Conservation (phyloP, 1,139 yeast species). For the Torulaspora globosa region DNA sequence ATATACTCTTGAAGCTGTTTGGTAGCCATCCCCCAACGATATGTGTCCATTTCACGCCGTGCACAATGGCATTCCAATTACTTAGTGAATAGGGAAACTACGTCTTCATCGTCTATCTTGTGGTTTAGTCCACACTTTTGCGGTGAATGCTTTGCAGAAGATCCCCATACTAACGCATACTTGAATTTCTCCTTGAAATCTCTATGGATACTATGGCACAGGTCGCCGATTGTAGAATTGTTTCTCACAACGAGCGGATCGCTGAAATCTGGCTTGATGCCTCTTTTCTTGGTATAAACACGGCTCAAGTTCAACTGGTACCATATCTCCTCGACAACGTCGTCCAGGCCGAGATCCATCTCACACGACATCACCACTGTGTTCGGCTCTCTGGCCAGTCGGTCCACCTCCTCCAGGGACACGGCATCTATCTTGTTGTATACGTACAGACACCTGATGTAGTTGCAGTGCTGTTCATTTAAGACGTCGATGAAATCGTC, state of each 20-base stretch:
- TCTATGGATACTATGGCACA: conserved; percentile 89
- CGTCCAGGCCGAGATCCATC: conserved; percentile 77
- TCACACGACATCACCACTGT: conserved; percentile 94
- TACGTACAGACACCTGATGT: conserved; percentile 86
- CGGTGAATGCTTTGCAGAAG: conserved; percentile 91
- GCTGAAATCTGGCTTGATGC: conserved; percentile 68
- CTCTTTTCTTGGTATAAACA: conserved; percentile 83
- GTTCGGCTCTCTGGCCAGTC: conserved; percentile 86
- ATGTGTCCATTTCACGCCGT: no score
- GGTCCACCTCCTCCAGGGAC: conserved; percentile 87
- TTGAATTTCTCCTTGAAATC: conserved; percentile 90
- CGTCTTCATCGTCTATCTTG: conserved; percentile 87
- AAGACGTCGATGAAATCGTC: conserved; percentile 93
- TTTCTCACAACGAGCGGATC: conserved; percentile 91
- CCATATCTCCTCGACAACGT: conserved; percentile 91
- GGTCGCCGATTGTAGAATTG: conserved; percentile 73
- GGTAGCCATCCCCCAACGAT: no score
- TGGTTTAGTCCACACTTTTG: conserved; percentile 92
- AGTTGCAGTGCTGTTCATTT: conserved; percentile 80
- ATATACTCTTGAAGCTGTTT: not conserved
- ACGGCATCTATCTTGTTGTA: conserved; percentile 96
- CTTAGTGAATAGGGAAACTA: conserved; percentile 83
- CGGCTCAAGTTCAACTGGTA: conserved; percentile 74
- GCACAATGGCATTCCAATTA: conserved; percentile 13
- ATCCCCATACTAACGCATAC: conserved; percentile 95